Conservation (phyloP, 2,329 filamentous ascomycete genomes). For the Xylaria polymorpha region DNA sequence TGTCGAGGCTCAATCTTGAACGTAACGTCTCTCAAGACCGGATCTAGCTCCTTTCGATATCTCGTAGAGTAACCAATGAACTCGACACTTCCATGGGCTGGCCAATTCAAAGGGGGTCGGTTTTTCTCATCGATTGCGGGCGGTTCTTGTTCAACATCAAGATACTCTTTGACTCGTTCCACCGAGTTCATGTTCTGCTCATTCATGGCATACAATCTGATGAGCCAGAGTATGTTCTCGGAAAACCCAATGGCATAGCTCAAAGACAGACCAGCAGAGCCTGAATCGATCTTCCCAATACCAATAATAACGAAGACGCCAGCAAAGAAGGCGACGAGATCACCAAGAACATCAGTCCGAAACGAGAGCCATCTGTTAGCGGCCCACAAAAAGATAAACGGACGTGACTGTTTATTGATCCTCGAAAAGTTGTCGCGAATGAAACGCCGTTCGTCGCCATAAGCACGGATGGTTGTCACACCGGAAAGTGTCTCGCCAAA, state of each 20-base stretch:
- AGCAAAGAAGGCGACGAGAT: conserved; percentile 92
- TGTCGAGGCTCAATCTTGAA: conserved; percentile 89
- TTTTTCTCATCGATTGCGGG: conserved; percentile 79
- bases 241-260: conserved; percentile 98
- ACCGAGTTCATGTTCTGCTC: conserved; percentile 99
- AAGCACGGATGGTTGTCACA: conserved; percentile 96
- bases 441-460: conserved; percentile 93
- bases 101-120: conserved; percentile 84
- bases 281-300: conserved; percentile 85
- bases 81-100: conserved; percentile 83
- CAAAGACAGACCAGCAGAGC: conserved; percentile 90
- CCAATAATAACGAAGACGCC: conserved; percentile 90
- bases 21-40: conserved; percentile 83
- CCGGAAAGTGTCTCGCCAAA: conserved; percentile 96
- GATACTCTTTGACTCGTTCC: conserved; percentile 95
- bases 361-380: conserved; percentile 97
- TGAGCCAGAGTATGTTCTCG: conserved; percentile 96
- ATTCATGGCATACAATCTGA: conserved; percentile 91
- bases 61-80: conserved; percentile 91
- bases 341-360: conserved; percentile 89
- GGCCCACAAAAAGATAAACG: conserved; percentile 96
- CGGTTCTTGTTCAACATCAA: conserved; percentile 96
- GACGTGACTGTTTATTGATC: conserved; percentile 90
- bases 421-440: conserved; percentile 88
- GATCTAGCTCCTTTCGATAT: conserved; percentile 87